Evolutionary conservation across 2,329 filamentous ascomycete genomes (phyloP), one percentile per base, ranked within the genome.

Genomic region (Penicillium corylophilum): DNA sequence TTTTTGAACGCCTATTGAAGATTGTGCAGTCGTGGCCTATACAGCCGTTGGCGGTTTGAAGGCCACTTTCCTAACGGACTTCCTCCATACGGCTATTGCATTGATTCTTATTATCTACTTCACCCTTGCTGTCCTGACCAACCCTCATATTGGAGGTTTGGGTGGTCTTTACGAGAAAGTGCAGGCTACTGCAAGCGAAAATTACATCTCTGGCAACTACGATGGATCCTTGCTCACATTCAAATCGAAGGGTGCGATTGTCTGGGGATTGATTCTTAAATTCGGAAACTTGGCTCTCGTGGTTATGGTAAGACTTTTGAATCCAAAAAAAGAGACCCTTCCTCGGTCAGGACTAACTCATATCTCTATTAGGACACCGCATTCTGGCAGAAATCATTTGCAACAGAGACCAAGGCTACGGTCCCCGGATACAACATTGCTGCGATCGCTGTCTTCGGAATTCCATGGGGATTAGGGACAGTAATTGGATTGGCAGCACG

Each of bases 381-480:
- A 1, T 81, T 80, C 62, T 81, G 77, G 76, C 77, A 79, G 50
- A 80, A 81, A 63, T 75, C 73, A 0, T 80, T 80, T 54, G 77
- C 77, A 1, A 72, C 75, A 1, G 75, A 79, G 50, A 74, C 78
- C 0, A 67, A 71, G 12, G 71, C 77, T 1, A 78, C 76, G 0
- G 77, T 80, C 0, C 75, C 75, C 1, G 77, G 72, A 0, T 79
- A 79, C 51, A 74, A 75, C 23, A 69, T 79, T 4, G 76, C 71
- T 1, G 74, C 73, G 0, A 40, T 78, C 4, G 73, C 73, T 12
- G 74, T 77, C 26, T 74, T 79, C 45, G 75, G 71, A 2, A 73
- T 80, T 2, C 77, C 77, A 0, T 79, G 76, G 75, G 72, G 72
- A 2, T 55, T 76, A 0, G 77, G 76, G 1, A 79, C 77, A 0